These are phyloP conservation scores for Zygosaccharomyces pseudorouxii DNA, from an alignment of 805 yeast genomes.

Conservation along the genomic window DNA sequence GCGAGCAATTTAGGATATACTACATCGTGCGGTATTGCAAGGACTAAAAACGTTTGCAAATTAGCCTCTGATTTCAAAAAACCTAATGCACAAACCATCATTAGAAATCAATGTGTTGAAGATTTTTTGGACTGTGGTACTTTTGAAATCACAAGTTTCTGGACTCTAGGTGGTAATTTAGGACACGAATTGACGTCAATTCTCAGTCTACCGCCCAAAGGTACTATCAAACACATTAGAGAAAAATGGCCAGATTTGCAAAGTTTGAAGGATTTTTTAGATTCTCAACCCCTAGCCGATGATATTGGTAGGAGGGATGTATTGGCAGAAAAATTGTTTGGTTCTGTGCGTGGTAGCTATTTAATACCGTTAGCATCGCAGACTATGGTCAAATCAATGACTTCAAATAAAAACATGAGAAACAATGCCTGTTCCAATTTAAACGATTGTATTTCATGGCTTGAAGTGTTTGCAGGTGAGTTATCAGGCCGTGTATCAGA, in stretches of 20 bases:
- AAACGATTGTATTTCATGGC: constrained; percentile 69
- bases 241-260: constrained; percentile 42
- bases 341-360: constrained; percentile 61
- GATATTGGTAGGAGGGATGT: constrained; percentile 41
- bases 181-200: constrained; percentile 57
- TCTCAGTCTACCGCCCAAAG: constrained; percentile 48
- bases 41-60: constrained; percentile 76
- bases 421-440: constrained; percentile 47
- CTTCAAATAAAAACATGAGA: constrained; percentile 76
- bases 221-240: constrained; percentile 48
- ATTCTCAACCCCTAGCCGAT: constrained; percentile 11
- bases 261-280: constrained; percentile 23
- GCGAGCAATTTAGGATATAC: constrained; percentile 62
- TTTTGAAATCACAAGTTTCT: constrained; percentile 66
- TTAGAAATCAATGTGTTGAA: constrained; percentile 46
- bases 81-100: constrained; percentile 81
- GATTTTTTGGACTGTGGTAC: constrained; percentile 48
- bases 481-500: constrained; percentile 66
- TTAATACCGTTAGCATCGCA: constrained; percentile 51
- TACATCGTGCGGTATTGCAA: constrained; percentile 83
- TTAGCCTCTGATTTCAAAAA: constrained; percentile 80
- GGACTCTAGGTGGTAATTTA: constrained; percentile 87
- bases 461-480: constrained; percentile 79
- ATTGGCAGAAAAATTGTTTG: constrained; percentile 52
- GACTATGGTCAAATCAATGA: constrained; percentile 76